A percentile compares a stretch with the other conserved stretches of the same genome.
Conservation (phyloP, 2,329 filamentous ascomycete species). For the Parastagonospora nodorum region DNA sequence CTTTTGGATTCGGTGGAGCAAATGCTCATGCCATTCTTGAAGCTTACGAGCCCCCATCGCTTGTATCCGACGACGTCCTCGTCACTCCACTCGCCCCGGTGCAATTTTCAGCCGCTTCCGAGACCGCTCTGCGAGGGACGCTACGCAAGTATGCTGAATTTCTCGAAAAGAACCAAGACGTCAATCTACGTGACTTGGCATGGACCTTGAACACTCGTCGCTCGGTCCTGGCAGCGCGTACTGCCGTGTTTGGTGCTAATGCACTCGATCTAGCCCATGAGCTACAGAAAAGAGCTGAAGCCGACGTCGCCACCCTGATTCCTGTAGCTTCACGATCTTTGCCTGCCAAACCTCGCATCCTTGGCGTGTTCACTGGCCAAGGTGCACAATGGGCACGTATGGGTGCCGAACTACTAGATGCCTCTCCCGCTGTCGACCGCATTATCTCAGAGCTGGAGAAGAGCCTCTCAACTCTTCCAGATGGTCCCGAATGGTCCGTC, state of each 20-base stretch:
- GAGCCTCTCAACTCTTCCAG: no score
- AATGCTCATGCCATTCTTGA: slow-evolving; percentile 34
- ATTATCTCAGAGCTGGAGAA: no score
- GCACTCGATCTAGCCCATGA: no score
- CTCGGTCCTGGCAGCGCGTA: neutral
- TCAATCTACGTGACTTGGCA: neutral
- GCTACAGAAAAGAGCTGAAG: no score
- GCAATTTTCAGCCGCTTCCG: slow-evolving; percentile 11
- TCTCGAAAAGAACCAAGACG: neutral
- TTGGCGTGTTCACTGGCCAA: slow-evolving; percentile 44
- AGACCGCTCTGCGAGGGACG: neutral
- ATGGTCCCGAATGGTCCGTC: no score
- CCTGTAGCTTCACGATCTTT: no score
- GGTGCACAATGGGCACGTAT: slow-evolving; percentile 51
- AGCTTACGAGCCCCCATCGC: neutral
- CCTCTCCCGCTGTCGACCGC: no score
- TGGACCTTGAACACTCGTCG: neutral
- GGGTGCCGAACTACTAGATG: slow-evolving; percentile 30
- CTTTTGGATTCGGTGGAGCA: slow-evolving; percentile 29
- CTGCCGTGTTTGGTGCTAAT: no score
- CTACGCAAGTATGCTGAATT: neutral
- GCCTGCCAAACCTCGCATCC: no score
- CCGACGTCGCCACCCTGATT: no score
- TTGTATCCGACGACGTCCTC: no score
- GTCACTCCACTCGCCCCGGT: neutral